phyloP scores from a whole-genome alignment of 305 asterid species.

The Stenogyne calaminthoides region DNA sequence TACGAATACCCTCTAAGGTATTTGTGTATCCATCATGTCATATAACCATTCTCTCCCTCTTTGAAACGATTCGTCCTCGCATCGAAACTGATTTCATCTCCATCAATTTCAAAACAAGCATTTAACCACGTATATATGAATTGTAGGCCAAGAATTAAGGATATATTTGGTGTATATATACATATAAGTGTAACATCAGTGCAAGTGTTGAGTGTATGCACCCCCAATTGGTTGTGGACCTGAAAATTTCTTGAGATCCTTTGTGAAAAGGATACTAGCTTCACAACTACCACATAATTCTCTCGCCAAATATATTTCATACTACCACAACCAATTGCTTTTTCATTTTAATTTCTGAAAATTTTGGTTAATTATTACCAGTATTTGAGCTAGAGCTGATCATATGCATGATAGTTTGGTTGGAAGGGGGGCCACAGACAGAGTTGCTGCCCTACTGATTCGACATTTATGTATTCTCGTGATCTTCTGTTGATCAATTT shows the following conservation, averaged over 20 bases:
- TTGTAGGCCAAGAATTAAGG: too few relatives aligned
- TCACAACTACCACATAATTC: not conserved
- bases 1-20: too few relatives aligned
- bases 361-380: not conserved
- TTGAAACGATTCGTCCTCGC: too few relatives aligned
- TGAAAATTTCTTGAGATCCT: not conserved
- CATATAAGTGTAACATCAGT: not conserved
- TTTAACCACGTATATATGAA: too few relatives aligned
- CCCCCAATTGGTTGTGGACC: slow-evolving; percentile 16
- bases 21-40: too few relatives aligned
- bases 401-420: not conserved
- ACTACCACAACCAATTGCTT: not conserved
- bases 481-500: too few relatives aligned
- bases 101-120: too few relatives aligned
- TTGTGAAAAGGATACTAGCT: not conserved
- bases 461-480: not conserved
- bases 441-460: not conserved
- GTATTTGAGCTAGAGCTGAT: not conserved
- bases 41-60: too few relatives aligned
- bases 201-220: too few relatives aligned
- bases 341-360: not conserved
- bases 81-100: too few relatives aligned
- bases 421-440: not conserved
- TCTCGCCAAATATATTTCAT: not conserved
- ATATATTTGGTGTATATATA: too few relatives aligned